Evolutionary conservation across 139 green algal species (phyloP).

Genomic region (Chlamydomonas sphaeroides): DNA sequence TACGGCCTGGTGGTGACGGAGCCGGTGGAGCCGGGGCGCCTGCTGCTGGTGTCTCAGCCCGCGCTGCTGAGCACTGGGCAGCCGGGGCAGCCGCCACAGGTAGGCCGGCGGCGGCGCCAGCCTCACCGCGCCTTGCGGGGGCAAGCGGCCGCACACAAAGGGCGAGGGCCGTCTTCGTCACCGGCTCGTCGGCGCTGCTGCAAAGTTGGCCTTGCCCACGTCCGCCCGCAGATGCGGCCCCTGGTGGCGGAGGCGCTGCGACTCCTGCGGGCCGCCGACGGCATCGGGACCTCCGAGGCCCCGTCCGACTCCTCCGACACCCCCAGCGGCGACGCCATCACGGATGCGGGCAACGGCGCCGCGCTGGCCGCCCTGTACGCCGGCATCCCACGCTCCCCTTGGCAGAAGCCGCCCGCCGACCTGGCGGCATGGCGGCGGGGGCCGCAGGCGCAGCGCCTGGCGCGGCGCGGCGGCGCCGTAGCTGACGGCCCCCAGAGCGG

Average conservation of each 20-base stretch:
- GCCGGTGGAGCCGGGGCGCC: conserved; percentile 7
- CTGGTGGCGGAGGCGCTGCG: neutral
- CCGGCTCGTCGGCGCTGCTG: too few species aligned
- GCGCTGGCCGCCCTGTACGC: neutral
- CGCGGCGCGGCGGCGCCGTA: too few species aligned
- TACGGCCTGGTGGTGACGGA: conserved; percentile 31
- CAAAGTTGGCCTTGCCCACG: neutral
- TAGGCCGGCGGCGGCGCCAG: neutral
- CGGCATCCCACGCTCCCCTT: neutral
- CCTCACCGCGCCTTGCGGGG: too few species aligned
- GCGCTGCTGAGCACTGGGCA: neutral
- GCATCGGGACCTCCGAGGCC: neutral
- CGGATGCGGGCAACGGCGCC: neutral
- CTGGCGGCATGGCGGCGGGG: conserved; percentile 11
- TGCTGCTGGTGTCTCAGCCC: conserved; percentile 25
- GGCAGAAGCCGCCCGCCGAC: neutral
- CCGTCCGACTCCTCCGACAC: neutral
- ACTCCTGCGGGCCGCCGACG: conserved; percentile 12
- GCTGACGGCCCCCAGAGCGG: neutral
- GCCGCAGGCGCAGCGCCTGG: neutral
- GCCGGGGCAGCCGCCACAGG: neutral
- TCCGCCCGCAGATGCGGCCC: neutral
- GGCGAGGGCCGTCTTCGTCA: too few species aligned
- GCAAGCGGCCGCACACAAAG: too few species aligned
- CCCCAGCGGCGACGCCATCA: neutral